Evolutionary conservation across 192 early-diverging fungal species (phyloP), one percentile per base, ranked within the genome.

Genomic region (Haplosporangium gracile): DNA sequence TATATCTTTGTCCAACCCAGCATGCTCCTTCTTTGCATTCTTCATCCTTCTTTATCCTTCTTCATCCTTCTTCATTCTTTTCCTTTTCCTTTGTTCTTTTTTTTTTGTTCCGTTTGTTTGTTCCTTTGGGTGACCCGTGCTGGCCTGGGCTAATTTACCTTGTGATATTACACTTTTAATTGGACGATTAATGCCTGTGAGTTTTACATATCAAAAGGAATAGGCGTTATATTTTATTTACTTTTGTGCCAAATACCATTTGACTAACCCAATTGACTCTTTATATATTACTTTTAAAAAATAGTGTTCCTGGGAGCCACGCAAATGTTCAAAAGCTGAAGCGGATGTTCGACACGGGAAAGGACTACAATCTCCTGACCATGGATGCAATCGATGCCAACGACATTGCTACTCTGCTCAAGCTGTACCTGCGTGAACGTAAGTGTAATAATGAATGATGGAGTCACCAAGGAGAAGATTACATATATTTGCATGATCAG

Each of bases 361-460:
- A 42, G 76, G 84, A 86, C 53, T 86, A 81, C 47, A 55, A 86
- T 71, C 72, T 86, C 53, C 43, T 86, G n/a, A 51, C 57, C 26
- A 81, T 81, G 79, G 84, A 78, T 60, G 84, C 38, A 0, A 86
- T 86, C 45, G 92, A 94, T 69, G 90, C 93, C 16, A 90, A 93
- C 47, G 91, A 90, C 9, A 92, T 93, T 68, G 92, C 91, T 26
- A 88, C 92, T 15, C 75, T 94, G 39, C 79, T 94, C n/a, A 94
- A 93, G 71, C 80, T 91, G 71, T 94, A 94, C 72, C 75, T 94
- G 15, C 81, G 93, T 60, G 92, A 94, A 79, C 80, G 92, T 93
- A 88, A 88, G 90, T 82, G 29, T 32, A 45, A n/a, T 26, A 15
- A 24, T 24, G 32, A 74, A n/a, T 29, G 34, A 18, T 34, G 26